Conservation (phyloP, 805 yeast genomes). For the Metschnikowia peoriensis region DNA sequence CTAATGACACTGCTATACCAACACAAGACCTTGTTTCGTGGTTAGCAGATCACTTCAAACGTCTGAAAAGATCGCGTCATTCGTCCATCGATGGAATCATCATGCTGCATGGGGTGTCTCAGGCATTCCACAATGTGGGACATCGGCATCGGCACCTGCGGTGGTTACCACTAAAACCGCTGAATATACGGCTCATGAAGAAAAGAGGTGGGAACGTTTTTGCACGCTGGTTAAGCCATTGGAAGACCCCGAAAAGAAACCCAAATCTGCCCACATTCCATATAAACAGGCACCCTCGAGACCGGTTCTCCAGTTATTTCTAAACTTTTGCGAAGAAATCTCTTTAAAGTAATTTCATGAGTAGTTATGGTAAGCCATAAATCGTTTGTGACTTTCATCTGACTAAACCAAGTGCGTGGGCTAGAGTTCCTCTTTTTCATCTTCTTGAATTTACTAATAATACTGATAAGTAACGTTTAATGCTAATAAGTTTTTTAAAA, state of each 20-base stretch:
- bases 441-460: too few relatives aligned
- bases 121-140: background rate
- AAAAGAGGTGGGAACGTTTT: background rate
- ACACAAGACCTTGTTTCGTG: conserved; percentile 2
- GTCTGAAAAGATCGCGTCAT: conserved; percentile 1
- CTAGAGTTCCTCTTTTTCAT: too few relatives aligned
- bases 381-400: too few relatives aligned
- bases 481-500: too few relatives aligned
- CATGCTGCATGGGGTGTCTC: conserved; percentile 4
- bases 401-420: too few relatives aligned
- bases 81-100: conserved; percentile 3
- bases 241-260: background rate
- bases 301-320: conserved; percentile 1
- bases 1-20: background rate
- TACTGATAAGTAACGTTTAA: too few relatives aligned
- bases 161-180: background rate
- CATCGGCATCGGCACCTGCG: background rate
- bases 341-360: background rate
- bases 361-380: too few relatives aligned
- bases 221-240: background rate
- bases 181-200: background rate
- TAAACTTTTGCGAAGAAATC: background rate
- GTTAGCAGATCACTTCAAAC: conserved; percentile 4
- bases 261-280: background rate
- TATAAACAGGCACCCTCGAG: background rate